Base-by-base conservation (phyloP, 345 rosid species). In the Hibiscus trionum region DNA sequence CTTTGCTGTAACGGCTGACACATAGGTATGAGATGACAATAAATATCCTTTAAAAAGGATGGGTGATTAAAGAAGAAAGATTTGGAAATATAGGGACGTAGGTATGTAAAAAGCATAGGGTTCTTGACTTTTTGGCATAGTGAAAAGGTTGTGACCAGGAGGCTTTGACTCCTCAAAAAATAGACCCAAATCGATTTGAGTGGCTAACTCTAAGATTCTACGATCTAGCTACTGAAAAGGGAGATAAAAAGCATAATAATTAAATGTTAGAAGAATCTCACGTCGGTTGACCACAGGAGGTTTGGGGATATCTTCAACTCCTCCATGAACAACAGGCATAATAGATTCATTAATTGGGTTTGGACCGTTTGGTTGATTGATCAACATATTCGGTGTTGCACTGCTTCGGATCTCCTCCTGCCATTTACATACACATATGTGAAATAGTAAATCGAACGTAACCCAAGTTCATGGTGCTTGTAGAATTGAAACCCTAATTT, bases 341-440 rank as follows among this genome's bases (percentile, higher is more conserved):
- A 83, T 27, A 5, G 74, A 61, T 69, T 86, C 93, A 71, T 86
- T 93, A 71, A 79, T 85, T 42, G 84, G 85, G 6, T 33, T 33
- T 33, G 37, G 37, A 33, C 5, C 6, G 76, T 77, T 85, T 12
- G 96, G 79, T 68, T 88, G 96, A 62, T 88, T 92, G 71, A 80
- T 81, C 79, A 82, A 52, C 91, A 93, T 72, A 76, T 80, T 87
- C 3, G 93, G 75, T 3, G 98, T 91, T 47, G 82, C 73, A 61
- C 82, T 88, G 50, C 82, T 90, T 50, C 88, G 83, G 72, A 88
- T 85, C 83, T 93, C 98, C 84, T 96, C 99, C 99, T 96, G 73
- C 7, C 35, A 75, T 33, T 33, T 33, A 33, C 37, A 33, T 33
- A 33, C 37, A 33, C 37, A 33, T 17, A 50, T n/a, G 5, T 15